These are phyloP conservation scores for Babesia bigemina DNA, from an alignment of 169 alveolate genomes.

Conservation along the genomic window DNA sequence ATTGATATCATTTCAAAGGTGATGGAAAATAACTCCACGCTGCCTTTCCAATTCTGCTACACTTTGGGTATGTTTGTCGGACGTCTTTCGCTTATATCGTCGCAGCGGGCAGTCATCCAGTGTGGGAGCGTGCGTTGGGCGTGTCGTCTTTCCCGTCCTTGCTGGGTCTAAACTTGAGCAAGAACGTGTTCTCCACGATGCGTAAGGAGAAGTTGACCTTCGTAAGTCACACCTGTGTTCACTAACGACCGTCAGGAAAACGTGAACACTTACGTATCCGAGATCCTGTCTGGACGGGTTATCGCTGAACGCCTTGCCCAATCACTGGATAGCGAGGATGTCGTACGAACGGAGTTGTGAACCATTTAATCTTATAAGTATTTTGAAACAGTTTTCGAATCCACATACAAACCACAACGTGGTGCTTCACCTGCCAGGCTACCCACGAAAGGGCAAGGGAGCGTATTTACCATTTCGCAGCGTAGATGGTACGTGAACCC, in stretches of 20 bases:
- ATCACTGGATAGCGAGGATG: conserved; percentile 21
- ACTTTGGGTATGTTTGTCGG: conserved; percentile 33
- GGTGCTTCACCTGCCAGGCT: too few species aligned
- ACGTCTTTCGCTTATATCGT: not conserved
- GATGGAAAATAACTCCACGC: conserved; percentile 28
- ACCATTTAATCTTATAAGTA: not conserved
- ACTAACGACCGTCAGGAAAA: conserved; percentile 30
- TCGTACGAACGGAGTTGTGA: conserved; percentile 9
- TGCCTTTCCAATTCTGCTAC: conserved; percentile 55
- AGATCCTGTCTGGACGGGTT: conserved; percentile 50
- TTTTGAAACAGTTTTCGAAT: not conserved
- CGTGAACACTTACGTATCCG: conserved; percentile 34
- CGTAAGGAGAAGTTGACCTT: conserved; percentile 31
- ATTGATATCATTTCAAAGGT: conserved; percentile 33
- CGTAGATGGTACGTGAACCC: too few species aligned
- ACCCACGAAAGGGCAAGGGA: too few species aligned
- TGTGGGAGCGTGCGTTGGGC: conserved; percentile 57
- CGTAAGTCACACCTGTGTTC: not conserved
- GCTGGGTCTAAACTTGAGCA: conserved; percentile 53
- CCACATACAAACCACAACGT: too few species aligned
- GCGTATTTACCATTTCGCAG: too few species aligned
- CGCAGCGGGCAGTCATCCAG: conserved; percentile 39
- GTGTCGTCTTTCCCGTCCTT: conserved; percentile 39
- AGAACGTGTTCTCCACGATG: conserved; percentile 54
- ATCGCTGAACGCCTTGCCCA: conserved; percentile 36